Percentiles rank a stretch among this genome's conserved stretches.
Conservation (phyloP, 2,329 filamentous ascomycete species). For the Tolypocladium capitatum region DNA sequence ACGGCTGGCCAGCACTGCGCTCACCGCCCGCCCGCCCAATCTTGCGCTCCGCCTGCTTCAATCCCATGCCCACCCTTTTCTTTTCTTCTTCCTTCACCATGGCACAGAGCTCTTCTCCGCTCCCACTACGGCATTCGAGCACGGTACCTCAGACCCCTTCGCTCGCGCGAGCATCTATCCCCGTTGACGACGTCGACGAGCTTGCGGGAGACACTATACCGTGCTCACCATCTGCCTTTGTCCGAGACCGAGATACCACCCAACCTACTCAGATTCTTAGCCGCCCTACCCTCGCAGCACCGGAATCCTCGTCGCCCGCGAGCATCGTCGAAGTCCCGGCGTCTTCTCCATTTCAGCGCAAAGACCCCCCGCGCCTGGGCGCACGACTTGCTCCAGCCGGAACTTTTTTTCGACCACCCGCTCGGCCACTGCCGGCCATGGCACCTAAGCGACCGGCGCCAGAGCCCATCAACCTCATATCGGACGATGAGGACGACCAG, state of each 20-base stretch:
- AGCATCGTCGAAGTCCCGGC: conserved; percentile 64
- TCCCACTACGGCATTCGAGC: conserved; percentile 17
- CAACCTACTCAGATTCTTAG: conserved; percentile 35
- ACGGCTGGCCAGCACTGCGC: neutral
- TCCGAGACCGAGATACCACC: conserved; percentile 20
- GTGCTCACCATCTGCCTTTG: conserved; percentile 25
- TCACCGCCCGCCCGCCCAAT: conserved; percentile 4
- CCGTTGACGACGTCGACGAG: conserved; percentile 29
- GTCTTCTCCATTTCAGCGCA: conserved; percentile 61
- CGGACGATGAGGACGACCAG: conserved; percentile 31
- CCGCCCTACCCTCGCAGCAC: conserved; percentile 19
- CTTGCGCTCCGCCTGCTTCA: conserved; percentile 3
- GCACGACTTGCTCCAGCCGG: conserved; percentile 63
- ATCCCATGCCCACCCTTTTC: neutral
- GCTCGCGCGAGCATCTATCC: conserved; percentile 10
- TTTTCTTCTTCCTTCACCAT: conserved; percentile 8
- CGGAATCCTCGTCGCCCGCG: conserved; percentile 28
- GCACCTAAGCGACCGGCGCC: conserved; percentile 22
- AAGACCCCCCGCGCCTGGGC: conserved; percentile 23
- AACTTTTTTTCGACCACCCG: conserved; percentile 50
- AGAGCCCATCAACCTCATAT: conserved; percentile 32
- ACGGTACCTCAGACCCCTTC: conserved; percentile 15
- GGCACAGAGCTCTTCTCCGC: conserved; percentile 16
- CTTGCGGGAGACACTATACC: conserved; percentile 31
- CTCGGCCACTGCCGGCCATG: conserved; percentile 11